Evolutionary conservation across 495 filamentous ascomycete genomes (phyloP).

Genomic region (Xylaria longipes): DNA sequence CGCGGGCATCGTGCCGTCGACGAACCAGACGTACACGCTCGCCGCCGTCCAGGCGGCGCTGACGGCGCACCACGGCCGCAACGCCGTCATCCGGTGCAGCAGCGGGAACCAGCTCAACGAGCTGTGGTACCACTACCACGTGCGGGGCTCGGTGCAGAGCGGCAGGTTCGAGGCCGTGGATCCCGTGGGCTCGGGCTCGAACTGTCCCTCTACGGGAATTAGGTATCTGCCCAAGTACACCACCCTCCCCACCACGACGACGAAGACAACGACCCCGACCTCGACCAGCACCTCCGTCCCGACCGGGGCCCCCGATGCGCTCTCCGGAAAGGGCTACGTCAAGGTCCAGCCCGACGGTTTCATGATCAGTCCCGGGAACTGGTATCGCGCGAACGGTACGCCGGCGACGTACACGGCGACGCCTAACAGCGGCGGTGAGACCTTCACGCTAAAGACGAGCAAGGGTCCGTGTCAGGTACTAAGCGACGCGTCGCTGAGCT

Average conservation of each 20-base stretch:
- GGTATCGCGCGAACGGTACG: constrained; percentile 68
- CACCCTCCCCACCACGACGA: constrained; percentile 25
- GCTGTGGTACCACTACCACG: constrained; percentile 81
- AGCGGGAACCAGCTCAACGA: constrained; percentile 68
- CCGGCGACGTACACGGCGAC: constrained; percentile 71
- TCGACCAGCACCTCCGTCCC: constrained; percentile 23
- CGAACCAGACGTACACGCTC: constrained; percentile 65
- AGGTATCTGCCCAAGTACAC: constrained; percentile 42
- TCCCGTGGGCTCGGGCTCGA: constrained; percentile 32
- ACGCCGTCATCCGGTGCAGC: constrained; percentile 68
- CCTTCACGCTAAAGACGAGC: constrained; percentile 66
- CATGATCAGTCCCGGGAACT: constrained; percentile 71
- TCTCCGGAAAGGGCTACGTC: constrained; percentile 63
- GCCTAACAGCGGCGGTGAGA: constrained; percentile 40
- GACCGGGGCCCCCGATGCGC: constrained; percentile 28
- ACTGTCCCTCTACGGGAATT: constrained; percentile 38
- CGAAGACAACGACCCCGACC: constrained; percentile 6
- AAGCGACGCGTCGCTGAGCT: constrained; percentile 54
- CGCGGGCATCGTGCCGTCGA: constrained; percentile 68
- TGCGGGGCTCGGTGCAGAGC: constrained; percentile 70
- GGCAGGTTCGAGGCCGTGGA: constrained; percentile 67
- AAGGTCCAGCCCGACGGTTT: constrained; percentile 68
- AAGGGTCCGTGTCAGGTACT: constrained; percentile 63
- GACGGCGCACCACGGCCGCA: constrained; percentile 57
- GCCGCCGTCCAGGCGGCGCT: constrained; percentile 68